Conservation (phyloP, 495 filamentous ascomycete genomes). For the Hypoxylon rickii region DNA sequence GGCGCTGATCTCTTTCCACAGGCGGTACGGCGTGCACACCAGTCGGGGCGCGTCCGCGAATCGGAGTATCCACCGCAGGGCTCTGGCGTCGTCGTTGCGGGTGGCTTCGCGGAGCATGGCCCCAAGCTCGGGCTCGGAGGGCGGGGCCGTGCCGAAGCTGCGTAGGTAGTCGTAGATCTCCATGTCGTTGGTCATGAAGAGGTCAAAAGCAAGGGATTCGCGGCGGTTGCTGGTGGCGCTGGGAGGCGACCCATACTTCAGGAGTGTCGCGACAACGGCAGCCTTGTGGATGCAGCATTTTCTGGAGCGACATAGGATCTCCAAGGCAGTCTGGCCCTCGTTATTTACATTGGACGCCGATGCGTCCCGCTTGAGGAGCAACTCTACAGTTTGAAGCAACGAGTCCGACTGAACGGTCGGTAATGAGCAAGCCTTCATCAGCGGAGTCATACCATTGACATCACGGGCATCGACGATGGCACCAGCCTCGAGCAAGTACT, state of each 20-base stretch:
- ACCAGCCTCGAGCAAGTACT: constrained; percentile 33
- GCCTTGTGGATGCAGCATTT: not conserved
- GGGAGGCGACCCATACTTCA: not conserved
- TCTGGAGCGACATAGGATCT: not conserved
- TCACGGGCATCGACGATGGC: constrained; percentile 19
- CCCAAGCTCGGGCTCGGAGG: not conserved
- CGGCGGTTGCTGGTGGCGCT: not conserved
- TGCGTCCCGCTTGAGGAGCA: constrained; percentile 12
- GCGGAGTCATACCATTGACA: not conserved
- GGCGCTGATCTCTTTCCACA: not conserved
- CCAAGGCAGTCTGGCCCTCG: not conserved
- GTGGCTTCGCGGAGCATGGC: constrained; percentile 4
- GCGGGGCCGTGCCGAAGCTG: not conserved
- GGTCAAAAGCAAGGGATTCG: not conserved
- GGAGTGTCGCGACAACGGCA: not conserved
- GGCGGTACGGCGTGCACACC: not conserved
- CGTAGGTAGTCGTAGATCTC: not conserved
- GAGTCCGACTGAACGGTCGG: not conserved
- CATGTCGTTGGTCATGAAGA: not conserved
- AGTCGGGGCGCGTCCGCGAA: not conserved
- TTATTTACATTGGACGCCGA: not conserved
- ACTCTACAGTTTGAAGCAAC: not conserved
- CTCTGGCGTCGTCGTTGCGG: not conserved
- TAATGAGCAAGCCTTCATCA: constrained; percentile 9
- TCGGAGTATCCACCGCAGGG: not conserved